Conservation (phyloP, 192 early-diverging fungal species). For the Tieghemiomyces parasiticus region DNA sequence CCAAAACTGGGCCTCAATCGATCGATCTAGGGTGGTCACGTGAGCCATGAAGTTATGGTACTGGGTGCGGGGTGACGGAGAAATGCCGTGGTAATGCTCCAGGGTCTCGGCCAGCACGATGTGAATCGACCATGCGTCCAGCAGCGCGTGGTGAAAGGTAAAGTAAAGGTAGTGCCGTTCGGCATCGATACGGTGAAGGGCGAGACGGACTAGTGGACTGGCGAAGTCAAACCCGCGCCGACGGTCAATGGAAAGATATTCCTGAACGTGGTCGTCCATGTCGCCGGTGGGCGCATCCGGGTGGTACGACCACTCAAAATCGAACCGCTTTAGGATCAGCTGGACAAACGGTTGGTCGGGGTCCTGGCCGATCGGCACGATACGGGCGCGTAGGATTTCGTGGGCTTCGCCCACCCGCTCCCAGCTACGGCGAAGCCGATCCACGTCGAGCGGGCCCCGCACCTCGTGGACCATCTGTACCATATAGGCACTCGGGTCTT, state of each 20-base stretch:
- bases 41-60: neutral
- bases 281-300: neutral
- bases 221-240: neutral
- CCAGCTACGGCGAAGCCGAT: neutral
- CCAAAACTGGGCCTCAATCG: neutral
- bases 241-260: neutral
- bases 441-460: neutral
- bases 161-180: neutral
- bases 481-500: neutral
- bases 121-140: neutral
- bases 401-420: neutral
- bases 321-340: neutral
- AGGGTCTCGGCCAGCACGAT: neutral
- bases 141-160: neutral
- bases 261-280: neutral
- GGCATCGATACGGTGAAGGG: neutral
- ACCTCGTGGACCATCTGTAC: neutral
- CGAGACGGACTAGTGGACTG: neutral
- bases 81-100: neutral
- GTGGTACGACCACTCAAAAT: neutral
- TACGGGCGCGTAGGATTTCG: neutral
- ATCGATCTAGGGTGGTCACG: neutral
- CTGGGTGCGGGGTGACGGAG: neutral
- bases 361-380: neutral
- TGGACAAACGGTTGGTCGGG: neutral